Conservation (phyloP, 306 rosid genomes). For the Arachis stenosperma region DNA sequence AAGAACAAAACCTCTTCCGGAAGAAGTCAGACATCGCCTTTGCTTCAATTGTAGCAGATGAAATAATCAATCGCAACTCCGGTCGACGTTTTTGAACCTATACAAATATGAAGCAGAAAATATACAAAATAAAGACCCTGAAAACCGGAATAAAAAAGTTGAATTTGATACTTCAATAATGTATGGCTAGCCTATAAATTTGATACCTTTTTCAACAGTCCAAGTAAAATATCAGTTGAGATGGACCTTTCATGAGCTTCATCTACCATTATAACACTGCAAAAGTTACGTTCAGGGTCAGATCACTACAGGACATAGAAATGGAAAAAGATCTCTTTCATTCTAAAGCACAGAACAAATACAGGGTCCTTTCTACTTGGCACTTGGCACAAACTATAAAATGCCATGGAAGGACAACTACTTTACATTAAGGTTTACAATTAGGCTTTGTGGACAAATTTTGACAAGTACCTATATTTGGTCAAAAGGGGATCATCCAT, state of each 20-base stretch:
- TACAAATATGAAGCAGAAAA: constrained; percentile 37
- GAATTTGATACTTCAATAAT: constrained; percentile 6
- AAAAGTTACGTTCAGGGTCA: constrained; percentile 28
- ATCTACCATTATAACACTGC: constrained; percentile 88
- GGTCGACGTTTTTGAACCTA: constrained; percentile 90
- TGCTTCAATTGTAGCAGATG: constrained; percentile 98
- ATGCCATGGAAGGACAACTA: neutral
- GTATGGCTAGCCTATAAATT: constrained; percentile 4
- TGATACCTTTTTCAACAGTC: constrained; percentile 86
- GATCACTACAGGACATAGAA: constrained; percentile 17
- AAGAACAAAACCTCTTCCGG: constrained; percentile 59
- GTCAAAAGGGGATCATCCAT: constrained; percentile 98
- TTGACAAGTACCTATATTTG: constrained; percentile 72
- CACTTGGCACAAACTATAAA: neutral
- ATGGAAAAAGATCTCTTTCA: constrained; percentile 22
- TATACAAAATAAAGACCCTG: neutral
- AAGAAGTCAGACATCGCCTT: constrained; percentile 84
- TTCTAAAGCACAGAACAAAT: constrained; percentile 6
- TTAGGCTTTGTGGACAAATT: constrained; percentile 22
- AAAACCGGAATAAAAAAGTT: neutral
- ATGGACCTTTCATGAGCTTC: constrained; percentile 99
- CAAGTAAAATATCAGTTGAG: constrained; percentile 90
- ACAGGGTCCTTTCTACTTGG: neutral
- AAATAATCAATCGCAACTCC: constrained; percentile 79
- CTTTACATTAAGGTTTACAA: constrained; percentile 3